Conservation (phyloP, 75 land plant species). For the Gnetum montanum region DNA sequence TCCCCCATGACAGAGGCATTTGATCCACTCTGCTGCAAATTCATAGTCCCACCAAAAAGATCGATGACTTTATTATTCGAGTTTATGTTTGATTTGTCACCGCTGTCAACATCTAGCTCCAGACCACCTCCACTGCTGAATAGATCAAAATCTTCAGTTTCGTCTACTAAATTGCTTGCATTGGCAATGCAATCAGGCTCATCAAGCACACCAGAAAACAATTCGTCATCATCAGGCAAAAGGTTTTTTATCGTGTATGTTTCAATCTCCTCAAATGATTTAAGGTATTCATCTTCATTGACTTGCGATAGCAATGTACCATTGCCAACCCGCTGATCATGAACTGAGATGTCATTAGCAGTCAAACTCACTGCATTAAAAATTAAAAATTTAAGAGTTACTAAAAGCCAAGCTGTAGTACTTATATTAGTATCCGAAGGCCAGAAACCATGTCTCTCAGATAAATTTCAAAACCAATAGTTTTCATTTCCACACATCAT, state of each 20-base stretch:
- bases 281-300: constrained; percentile 29
- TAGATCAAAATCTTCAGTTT: constrained; percentile 63
- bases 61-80: constrained; percentile 15
- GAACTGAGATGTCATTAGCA: constrained; percentile 9
- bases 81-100: constrained; percentile 15
- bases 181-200: constrained; percentile 22
- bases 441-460: background rate
- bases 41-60: constrained; percentile 8
- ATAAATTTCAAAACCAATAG: background rate
- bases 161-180: constrained; percentile 34
- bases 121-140: constrained; percentile 85
- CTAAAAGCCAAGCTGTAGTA: background rate
- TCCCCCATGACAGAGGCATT: constrained; percentile 49
- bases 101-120: constrained; percentile 58
- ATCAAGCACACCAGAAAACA: constrained; percentile 67
- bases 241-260: constrained; percentile 84
- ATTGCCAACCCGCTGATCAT: constrained; percentile 26
- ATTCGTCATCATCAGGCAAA: constrained; percentile 92
- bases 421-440: background rate
- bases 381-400: background rate
- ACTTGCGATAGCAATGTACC: constrained; percentile 16
- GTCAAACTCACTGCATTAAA: constrained; percentile 35
- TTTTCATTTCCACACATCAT: background rate
- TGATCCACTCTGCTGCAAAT: constrained; percentile 25
- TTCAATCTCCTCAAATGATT: constrained; percentile 65